A percentile compares a stretch with the other conserved stretches of the same genome.
Evolutionary conservation across 768 basidiomycete species (phyloP).

Genomic region (Pisolithus albus): DNA sequence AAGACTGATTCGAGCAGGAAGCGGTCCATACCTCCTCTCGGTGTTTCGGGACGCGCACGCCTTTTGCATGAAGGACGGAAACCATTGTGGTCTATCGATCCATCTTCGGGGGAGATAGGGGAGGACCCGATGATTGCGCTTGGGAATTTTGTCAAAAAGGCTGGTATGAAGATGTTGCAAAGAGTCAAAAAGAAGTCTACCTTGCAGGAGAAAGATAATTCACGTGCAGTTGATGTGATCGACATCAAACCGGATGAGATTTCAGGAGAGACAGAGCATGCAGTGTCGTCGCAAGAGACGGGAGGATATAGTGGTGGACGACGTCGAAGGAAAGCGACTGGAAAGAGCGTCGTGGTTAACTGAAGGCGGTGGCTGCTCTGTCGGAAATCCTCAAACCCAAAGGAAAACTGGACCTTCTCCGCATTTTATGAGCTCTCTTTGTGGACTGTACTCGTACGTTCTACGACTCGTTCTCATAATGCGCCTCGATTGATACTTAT

Average conservation of each 20-base stretch:
- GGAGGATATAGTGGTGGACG: neutral
- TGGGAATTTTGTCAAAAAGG: constrained; percentile 46
- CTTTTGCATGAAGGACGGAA: constrained; percentile 17
- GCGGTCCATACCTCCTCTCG: constrained; percentile 44
- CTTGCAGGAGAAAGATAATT: constrained; percentile 8
- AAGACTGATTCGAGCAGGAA: constrained; percentile 44
- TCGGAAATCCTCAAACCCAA: constrained; percentile 7
- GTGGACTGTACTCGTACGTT: neutral
- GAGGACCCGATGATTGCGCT: constrained; percentile 46
- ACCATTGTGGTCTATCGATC: constrained; percentile 16
- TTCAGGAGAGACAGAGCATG: constrained; percentile 15
- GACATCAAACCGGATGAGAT: constrained; percentile 22
- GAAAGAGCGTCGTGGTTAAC: constrained; percentile 22
- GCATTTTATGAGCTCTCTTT: constrained; percentile 59
- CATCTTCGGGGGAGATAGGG: constrained; percentile 21
- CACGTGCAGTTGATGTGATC: constrained; percentile 5
- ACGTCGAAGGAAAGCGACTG: constrained; percentile 7
- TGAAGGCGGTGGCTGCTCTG: constrained; percentile 16
- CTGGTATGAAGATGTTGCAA: constrained; percentile 35
- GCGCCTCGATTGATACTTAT: neutral
- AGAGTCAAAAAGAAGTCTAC: constrained; percentile 37
- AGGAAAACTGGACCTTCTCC: constrained; percentile 46
- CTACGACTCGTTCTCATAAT: neutral
- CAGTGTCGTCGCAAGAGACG: constrained; percentile 2
- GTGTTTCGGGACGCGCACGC: constrained; percentile 41